A percentile compares a stretch with the other conserved stretches of the same genome.
Evolutionary conservation across 768 basidiomycete species (phyloP).

Genomic region (Clitopilus passeckerianus): DNA sequence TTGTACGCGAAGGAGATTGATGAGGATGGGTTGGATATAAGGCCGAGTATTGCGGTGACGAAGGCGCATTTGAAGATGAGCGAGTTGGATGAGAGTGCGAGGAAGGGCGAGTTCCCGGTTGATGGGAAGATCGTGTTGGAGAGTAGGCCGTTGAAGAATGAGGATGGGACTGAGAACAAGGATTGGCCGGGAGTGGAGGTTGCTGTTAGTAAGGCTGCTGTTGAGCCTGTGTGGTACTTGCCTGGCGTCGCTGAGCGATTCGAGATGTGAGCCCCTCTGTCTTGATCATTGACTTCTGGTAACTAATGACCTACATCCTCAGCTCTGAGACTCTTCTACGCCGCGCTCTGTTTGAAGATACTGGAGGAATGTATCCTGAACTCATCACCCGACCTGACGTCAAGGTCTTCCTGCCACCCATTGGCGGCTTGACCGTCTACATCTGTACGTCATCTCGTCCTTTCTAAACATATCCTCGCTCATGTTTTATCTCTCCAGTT

Average conservation of each 20-base stretch:
- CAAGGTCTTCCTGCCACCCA: constrained; percentile 94
- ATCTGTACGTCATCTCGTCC: constrained; percentile 52
- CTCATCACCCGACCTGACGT: constrained; percentile 93
- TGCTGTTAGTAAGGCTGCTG: constrained; percentile 85
- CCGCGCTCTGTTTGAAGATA: constrained; percentile 93
- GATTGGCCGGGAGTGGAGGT: constrained; percentile 82
- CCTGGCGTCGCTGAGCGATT: constrained; percentile 94
- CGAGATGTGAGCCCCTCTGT: constrained; percentile 62
- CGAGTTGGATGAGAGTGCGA: constrained; percentile 81
- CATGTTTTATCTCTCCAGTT: constrained; percentile 35
- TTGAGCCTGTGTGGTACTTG: constrained; percentile 95
- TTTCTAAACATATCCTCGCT: background rate
- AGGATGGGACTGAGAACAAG: constrained; percentile 53
- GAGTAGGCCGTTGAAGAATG: constrained; percentile 57
- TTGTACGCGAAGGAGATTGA: constrained; percentile 62
- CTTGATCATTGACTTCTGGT: background rate
- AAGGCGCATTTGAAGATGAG: constrained; percentile 92
- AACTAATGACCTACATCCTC: constrained; percentile 1
- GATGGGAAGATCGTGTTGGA: constrained; percentile 83
- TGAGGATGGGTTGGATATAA: constrained; percentile 69
- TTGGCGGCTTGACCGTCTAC: constrained; percentile 87
- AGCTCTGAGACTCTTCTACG: constrained; percentile 83
- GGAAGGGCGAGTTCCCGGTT: constrained; percentile 64
- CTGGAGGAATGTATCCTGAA: constrained; percentile 94
- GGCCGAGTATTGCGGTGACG: constrained; percentile 92